These are phyloP conservation scores for Penicillium roqueforti DNA, from an alignment of 495 filamentous ascomycete species.

Conservation along the genomic window DNA sequence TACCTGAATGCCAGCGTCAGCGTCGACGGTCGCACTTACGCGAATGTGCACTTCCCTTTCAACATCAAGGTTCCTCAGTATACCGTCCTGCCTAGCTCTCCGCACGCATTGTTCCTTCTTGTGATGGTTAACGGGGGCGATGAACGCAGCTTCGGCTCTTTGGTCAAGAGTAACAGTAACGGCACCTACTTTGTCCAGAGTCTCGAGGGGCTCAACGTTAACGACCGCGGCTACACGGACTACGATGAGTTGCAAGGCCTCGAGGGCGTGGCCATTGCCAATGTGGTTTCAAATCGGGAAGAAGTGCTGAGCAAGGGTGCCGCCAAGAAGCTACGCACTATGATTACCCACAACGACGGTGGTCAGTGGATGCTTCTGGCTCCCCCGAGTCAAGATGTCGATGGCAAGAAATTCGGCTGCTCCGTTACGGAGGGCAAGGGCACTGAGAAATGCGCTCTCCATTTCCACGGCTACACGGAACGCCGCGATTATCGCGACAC, in stretches of 20 bases:
- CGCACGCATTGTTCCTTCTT: slow-evolving; percentile 88
- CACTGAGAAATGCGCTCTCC: slow-evolving; percentile 69
- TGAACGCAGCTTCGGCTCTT: slow-evolving; percentile 68
- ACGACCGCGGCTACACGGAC: slow-evolving; percentile 74
- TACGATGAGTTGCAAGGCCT: slow-evolving; percentile 93
- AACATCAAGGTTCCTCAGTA: slow-evolving; percentile 77
- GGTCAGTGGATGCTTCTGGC: slow-evolving; percentile 72
- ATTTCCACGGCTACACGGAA: slow-evolving; percentile 94
- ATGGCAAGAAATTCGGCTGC: slow-evolving; percentile 69
- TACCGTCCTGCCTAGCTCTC: slow-evolving; percentile 88
- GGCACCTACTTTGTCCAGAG: slow-evolving; percentile 90
- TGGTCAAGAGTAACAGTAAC: slow-evolving; percentile 97
- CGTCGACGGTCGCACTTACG: slow-evolving; percentile 76
- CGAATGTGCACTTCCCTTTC: slow-evolving; percentile 76
- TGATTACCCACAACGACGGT: slow-evolving; percentile 95
- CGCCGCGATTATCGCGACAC: slow-evolving; percentile 72
- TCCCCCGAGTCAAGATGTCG: slow-evolving; percentile 62
- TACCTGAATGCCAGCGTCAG: slow-evolving; percentile 75
- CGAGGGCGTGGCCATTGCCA: slow-evolving; percentile 84
- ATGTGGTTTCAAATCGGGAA: slow-evolving; percentile 71
- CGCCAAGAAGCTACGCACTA: slow-evolving; percentile 75
- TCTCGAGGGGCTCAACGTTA: slow-evolving; percentile 70
- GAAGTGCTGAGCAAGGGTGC: slow-evolving; percentile 55
- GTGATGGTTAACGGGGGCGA: slow-evolving; percentile 64
- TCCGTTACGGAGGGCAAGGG: slow-evolving; percentile 43